Percentiles rank a stretch among this genome's conserved stretches.
These are phyloP conservation scores for Mrakia gelida DNA, from an alignment of 768 basidiomycete species.

Conservation along the genomic window DNA sequence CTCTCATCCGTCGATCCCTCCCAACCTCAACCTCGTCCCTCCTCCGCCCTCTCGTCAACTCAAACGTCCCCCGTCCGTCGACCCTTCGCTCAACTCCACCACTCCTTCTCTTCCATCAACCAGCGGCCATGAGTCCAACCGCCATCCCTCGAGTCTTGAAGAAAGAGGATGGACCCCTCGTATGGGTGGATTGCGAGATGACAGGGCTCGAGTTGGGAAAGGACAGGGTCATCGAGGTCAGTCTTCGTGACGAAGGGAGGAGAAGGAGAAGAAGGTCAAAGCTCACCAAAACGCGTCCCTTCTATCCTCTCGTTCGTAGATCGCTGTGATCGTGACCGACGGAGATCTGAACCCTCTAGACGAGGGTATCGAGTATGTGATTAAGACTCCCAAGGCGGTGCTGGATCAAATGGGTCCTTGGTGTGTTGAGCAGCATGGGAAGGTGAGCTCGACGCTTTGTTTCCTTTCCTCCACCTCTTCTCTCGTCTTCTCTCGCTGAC, in stretches of 20 bases:
- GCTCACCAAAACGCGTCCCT: neutral
- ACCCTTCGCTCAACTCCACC: too few species aligned
- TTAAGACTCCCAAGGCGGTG: slow-evolving; percentile 63
- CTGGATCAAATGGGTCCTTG: slow-evolving; percentile 86
- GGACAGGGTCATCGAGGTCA: slow-evolving; percentile 30
- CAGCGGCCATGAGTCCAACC: too few species aligned
- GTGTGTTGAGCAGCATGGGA: slow-evolving; percentile 77
- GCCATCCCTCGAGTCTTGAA: neutral
- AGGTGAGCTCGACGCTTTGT: slow-evolving; percentile 16
- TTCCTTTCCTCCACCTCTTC: slow-evolving; percentile 42
- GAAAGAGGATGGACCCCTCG: slow-evolving; percentile 28
- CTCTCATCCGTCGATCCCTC: too few species aligned
- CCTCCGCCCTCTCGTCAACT: too few species aligned
- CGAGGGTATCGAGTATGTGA: slow-evolving; percentile 70
- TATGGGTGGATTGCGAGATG: slow-evolving; percentile 34
- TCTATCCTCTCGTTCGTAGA: slow-evolving; percentile 47
- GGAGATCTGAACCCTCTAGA: slow-evolving; percentile 77
- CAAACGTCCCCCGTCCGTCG: too few species aligned
- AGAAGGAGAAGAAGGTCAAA: too few species aligned
- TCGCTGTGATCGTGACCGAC: slow-evolving; percentile 82
- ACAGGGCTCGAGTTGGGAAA: slow-evolving; percentile 28
- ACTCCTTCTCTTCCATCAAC: too few species aligned
- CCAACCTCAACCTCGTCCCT: too few species aligned
- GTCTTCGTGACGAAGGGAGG: neutral
- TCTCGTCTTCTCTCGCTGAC: neutral